phyloP scores from a whole-genome alignment of 2,329 filamentous ascomycete species.

The Fusarium incarnatum region DNA sequence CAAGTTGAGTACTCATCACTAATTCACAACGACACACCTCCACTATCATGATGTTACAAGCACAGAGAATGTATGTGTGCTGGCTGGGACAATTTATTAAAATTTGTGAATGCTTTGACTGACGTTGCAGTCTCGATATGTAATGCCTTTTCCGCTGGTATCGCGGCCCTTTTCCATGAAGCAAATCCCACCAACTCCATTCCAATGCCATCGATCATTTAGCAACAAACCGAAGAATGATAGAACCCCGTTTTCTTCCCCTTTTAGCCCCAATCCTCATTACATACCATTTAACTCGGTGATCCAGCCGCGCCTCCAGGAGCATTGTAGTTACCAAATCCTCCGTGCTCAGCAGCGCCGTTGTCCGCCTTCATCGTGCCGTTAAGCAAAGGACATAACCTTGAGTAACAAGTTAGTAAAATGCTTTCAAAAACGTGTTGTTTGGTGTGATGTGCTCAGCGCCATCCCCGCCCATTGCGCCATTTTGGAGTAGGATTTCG shows the following conservation, averaged over 20 bases:
- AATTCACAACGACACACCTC: background rate
- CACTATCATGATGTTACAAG: conserved; percentile 16
- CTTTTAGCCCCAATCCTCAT: background rate
- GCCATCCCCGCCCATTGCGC: conserved; percentile 34
- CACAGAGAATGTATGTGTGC: background rate
- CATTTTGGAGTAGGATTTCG: conserved; percentile 33
- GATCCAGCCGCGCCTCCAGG: conserved; percentile 51
- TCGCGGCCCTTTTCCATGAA: conserved; percentile 28
- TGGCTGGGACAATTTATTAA: conserved; percentile 16
- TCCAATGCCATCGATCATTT: conserved; percentile 25
- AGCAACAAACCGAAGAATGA: conserved; percentile 21
- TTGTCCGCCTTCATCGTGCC: conserved; percentile 77
- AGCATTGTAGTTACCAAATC: conserved; percentile 67
- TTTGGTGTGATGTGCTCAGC: conserved; percentile 29
- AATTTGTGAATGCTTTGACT: conserved; percentile 5
- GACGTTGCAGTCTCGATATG: conserved; percentile 18
- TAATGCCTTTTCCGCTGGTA: conserved; percentile 2
- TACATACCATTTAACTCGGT: conserved; percentile 39
- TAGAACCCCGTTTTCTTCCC: background rate
- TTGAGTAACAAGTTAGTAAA: conserved; percentile 54
- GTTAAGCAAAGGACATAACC: conserved; percentile 86
- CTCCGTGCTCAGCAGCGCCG: conserved; percentile 65
- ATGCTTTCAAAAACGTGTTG: conserved; percentile 6
- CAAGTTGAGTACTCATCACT: background rate
- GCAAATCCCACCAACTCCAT: conserved; percentile 32